Base-by-base conservation (phyloP, 495 filamentous ascomycete genomes). In the Venustampulla echinocandica region DNA sequence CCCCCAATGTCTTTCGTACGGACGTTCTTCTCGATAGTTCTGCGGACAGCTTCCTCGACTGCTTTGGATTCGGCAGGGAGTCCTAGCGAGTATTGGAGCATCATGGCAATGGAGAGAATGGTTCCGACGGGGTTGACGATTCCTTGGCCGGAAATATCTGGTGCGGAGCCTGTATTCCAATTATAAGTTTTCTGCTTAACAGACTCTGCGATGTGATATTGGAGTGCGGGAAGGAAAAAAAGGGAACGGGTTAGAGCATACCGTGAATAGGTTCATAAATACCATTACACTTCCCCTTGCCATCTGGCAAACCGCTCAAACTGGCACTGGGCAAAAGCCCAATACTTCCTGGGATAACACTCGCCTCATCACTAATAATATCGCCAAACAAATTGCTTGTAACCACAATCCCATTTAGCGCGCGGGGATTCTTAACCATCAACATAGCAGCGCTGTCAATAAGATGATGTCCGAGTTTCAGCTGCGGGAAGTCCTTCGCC, bases 231-330 rank as follows among this genome's bases (percentile, higher is more conserved):
- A 22, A 5, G 32, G 13, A 35, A 30, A 5, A n/a, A 24, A 50
- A 40, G 21, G 9, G 36, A 20, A 23, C 0, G 24, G n/a, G n/a
- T n/a, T n/a, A n/a, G n/a, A 25, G 59, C 76, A 57, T 67, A 86
- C 90, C 93, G 64, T 98, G 93, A 55, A 97, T 97, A 24, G 93
- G 93, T 74, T 97, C 92, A 61, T 96, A 98, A 57, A 98, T 95
- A 56, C 92, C 83, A 54, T 84, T 86, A 51, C 82, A 80, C 57
- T 69, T 77, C 33, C 70, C 68, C 68, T 82, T 82, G 11, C 78
- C 71, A 69, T 95, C 90, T 1, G 92, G 92, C 36, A 93, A 79
- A 17, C 84, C 88, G 40, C 79, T 83, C 63, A 98, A 68, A 64
- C 83, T 90, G 5, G 92, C 92, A 64, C 84, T 90, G 9, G 92